phyloP scores from a whole-genome alignment of 2,329 filamentous ascomycete species.

The Phaeosphaeria sp. region DNA sequence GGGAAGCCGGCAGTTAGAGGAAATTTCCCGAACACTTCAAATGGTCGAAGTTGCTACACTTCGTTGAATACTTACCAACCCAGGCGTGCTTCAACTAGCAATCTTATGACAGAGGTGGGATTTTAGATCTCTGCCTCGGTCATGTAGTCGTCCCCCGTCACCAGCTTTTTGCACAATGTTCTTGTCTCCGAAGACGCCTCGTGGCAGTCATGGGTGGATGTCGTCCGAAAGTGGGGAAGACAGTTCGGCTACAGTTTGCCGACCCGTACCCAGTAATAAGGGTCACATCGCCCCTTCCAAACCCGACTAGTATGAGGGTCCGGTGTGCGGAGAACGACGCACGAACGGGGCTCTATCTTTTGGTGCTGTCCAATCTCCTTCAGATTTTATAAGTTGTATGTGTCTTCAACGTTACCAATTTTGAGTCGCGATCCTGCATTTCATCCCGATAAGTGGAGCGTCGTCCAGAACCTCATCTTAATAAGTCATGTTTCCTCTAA shows the following conservation, averaged over 20 bases:
- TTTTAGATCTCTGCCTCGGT: too few species aligned
- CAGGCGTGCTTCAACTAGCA: too few species aligned
- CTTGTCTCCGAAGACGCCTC: too few species aligned
- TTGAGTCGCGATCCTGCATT: background rate
- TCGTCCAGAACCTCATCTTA: background rate
- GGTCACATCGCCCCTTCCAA: background rate
- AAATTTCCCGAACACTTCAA: too few species aligned
- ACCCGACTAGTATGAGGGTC: background rate
- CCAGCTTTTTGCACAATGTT: too few species aligned
- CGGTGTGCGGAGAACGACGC: background rate
- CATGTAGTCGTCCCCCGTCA: too few species aligned
- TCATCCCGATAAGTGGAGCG: background rate
- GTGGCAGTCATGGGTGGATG: background rate
- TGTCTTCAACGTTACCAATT: background rate
- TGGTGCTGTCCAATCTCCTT: background rate
- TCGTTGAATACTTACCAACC: too few species aligned
- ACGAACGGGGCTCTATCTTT: background rate
- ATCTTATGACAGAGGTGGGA: too few species aligned
- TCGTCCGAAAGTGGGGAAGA: background rate
- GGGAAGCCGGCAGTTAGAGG: too few species aligned
- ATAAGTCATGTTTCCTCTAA: background rate
- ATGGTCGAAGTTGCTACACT: too few species aligned
- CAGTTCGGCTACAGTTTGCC: background rate
- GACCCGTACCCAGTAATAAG: background rate
- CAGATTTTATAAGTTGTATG: background rate